phyloP scores from a whole-genome alignment of 2,329 filamentous ascomycete genomes.

The Conoideocrella luteorostrata region DNA sequence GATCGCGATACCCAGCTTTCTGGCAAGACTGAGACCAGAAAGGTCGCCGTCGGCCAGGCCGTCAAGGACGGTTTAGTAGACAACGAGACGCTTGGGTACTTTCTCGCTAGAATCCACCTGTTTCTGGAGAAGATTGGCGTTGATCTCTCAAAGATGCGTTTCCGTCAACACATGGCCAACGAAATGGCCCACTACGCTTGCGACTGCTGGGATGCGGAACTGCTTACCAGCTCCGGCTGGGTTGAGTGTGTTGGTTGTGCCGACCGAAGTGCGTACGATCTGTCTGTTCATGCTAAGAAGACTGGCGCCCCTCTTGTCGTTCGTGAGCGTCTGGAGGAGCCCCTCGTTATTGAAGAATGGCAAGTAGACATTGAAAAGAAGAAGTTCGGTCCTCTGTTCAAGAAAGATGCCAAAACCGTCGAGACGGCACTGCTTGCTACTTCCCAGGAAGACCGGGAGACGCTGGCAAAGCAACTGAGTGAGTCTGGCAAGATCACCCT shows the following conservation, averaged over 20 bases:
- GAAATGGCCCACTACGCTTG: constrained; percentile 83
- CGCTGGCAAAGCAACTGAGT: constrained; percentile 66
- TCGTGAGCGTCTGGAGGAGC: constrained; percentile 71
- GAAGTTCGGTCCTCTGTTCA: constrained; percentile 91
- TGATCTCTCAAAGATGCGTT: constrained; percentile 81
- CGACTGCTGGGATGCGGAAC: constrained; percentile 97
- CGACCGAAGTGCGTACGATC: constrained; percentile 89
- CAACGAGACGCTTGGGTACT: constrained; percentile 97
- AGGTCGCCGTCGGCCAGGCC: constrained; percentile 76
- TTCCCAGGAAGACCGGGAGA: constrained; percentile 74
- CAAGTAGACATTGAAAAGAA: constrained; percentile 86
- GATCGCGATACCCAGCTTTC: constrained; percentile 79
- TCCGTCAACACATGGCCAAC: constrained; percentile 89
- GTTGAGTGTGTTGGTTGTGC: constrained; percentile 97
- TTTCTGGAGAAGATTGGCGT: constrained; percentile 87
- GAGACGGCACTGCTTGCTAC: constrained; percentile 71
- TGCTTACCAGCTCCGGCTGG: constrained; percentile 90
- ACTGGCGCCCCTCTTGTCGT: constrained; percentile 83
- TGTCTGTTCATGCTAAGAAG: constrained; percentile 87
- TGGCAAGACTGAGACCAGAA: constrained; percentile 71
- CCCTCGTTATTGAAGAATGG: constrained; percentile 78
- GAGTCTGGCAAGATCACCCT: constrained; percentile 70
- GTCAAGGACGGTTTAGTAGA: constrained; percentile 79
- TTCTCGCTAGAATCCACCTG: constrained; percentile 85
- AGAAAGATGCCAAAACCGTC: constrained; percentile 84